These are phyloP conservation scores for Mortierella hygrophila DNA, from an alignment of 192 early-diverging fungal species.

Conservation along the genomic window DNA sequence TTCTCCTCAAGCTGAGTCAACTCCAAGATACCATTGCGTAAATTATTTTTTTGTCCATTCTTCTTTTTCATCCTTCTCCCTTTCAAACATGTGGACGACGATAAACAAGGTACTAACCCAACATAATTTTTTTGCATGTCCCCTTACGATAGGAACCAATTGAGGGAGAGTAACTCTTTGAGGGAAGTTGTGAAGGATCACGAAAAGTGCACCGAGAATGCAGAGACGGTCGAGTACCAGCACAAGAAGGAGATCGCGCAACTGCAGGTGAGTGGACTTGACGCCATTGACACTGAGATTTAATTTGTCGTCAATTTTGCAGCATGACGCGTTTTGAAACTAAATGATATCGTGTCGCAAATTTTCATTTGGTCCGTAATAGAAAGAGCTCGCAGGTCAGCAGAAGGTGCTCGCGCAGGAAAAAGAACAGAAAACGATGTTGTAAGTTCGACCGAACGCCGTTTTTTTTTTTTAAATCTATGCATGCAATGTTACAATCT, in stretches of 20 bases:
- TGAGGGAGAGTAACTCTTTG: slow-evolving; percentile 30
- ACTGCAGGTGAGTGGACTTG: slow-evolving; percentile 7
- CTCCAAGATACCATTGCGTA: slow-evolving; percentile 53
- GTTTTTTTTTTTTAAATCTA: neutral
- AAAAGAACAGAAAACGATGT: slow-evolving; percentile 19
- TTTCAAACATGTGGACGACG: neutral
- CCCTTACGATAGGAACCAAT: slow-evolving; percentile 24
- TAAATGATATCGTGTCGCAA: neutral
- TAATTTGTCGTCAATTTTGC: neutral
- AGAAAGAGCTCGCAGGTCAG: slow-evolving; percentile 21
- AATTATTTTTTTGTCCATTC: neutral
- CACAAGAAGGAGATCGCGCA: slow-evolving; percentile 30
- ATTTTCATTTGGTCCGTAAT: neutral
- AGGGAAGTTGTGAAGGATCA: slow-evolving; percentile 39
- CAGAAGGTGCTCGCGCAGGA: slow-evolving; percentile 25
- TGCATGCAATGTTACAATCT: neutral
- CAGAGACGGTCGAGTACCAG: slow-evolving; percentile 23
- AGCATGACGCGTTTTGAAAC: neutral
- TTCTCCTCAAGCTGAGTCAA: slow-evolving; percentile 45
- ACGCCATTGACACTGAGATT: neutral
- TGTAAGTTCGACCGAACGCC: slow-evolving; percentile 20
- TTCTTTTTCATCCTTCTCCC: neutral
- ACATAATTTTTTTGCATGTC: neutral
- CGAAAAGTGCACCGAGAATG: slow-evolving; percentile 39
- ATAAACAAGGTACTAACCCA: neutral